A percentile compares a stretch with the other conserved stretches of the same genome.
Conservation (phyloP, 1,284 basidiomycete genomes). For the Heterobasidion irregulare region DNA sequence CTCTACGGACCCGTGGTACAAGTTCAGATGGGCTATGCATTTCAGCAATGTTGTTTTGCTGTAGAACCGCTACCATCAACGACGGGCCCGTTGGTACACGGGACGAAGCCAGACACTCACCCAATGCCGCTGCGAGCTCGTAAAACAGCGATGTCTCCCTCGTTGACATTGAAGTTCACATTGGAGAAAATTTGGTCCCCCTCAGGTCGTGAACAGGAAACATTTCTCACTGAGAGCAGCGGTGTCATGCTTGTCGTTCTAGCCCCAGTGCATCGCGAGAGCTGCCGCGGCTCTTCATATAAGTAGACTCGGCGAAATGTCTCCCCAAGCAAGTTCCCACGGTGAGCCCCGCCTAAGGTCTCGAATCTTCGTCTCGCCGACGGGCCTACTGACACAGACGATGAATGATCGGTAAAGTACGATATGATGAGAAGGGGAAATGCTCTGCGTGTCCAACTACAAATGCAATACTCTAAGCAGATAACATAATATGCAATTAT, state of each 20-base stretch:
- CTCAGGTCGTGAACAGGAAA: constrained; percentile 34
- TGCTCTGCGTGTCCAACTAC: background rate
- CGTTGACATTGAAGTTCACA: constrained; percentile 51
- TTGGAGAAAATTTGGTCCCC: constrained; percentile 44
- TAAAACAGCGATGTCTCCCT: constrained; percentile 66
- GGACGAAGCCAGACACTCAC: constrained; percentile 21
- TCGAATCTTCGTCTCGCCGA: too few species aligned
- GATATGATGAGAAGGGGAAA: background rate
- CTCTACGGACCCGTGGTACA: constrained; percentile 60
- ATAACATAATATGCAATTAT: background rate
- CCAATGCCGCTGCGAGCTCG: constrained; percentile 71
- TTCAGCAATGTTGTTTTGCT: constrained; percentile 79
- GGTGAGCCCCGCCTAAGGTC: too few species aligned
- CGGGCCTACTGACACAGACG: background rate
- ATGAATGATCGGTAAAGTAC: background rate
- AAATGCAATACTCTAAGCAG: constrained; percentile 1
- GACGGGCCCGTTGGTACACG: background rate
- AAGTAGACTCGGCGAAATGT: too few species aligned
- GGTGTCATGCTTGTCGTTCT: background rate
- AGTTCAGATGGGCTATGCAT: constrained; percentile 71
- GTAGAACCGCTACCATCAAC: background rate
- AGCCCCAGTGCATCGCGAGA: too few species aligned
- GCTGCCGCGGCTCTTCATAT: too few species aligned
- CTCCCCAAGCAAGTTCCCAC: too few species aligned
- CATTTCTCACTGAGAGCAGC: constrained; percentile 34